Evolutionary conservation across 2,329 filamentous ascomycete species (phyloP), one percentile per base, ranked within the genome.

Genomic region (Botrytis medusae): DNA sequence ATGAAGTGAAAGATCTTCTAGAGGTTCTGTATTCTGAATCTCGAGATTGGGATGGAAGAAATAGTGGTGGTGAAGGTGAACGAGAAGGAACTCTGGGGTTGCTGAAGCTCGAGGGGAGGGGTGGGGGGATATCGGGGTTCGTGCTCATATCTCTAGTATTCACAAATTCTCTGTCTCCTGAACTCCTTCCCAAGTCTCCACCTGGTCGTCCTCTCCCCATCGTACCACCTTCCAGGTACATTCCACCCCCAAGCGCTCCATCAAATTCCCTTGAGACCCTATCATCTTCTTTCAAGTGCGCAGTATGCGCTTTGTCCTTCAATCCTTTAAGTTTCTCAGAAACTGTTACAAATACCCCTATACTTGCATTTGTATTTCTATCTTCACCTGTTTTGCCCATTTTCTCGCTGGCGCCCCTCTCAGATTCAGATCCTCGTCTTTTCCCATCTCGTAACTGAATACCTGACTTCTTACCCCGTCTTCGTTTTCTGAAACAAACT

Each of bases 231-330:
- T 69, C 65, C 1, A 69, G 29, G 25, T 69, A 69, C 18, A 29
- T 42, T 25, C 48, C 65, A 22, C 65, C 65, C 7, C 65, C 65
- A 22, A 69, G 65, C 48, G 48, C 48, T 14, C 34, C 48, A 16
- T 69, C 65, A 9, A 69, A 69, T 42, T 69, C 65, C n/a, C 48
- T 57, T 10, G 65, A 69, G 40, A 44, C 8, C 10, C 65, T 57
- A 16, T 69, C 65, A 10, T 69, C 65, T 57, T 69, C 51, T 9
- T 69, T 32, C 10, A 32, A 1, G 16, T 57, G n/a, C 7, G 37
- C 6, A 29, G 25, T 37, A 32, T 32, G 25, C 9, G 65, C 6
- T 42, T 57, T 69, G 12, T 40, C n/a, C 48, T 57, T 68, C 18
- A 57, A 32, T 10, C n/a, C 65, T 9, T 20, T 57, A 9, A 42